Evolutionary conservation across 2,329 filamentous ascomycete species (phyloP), one percentile per base, ranked within the genome.

Genomic region (Calonectria hongkongensis): DNA sequence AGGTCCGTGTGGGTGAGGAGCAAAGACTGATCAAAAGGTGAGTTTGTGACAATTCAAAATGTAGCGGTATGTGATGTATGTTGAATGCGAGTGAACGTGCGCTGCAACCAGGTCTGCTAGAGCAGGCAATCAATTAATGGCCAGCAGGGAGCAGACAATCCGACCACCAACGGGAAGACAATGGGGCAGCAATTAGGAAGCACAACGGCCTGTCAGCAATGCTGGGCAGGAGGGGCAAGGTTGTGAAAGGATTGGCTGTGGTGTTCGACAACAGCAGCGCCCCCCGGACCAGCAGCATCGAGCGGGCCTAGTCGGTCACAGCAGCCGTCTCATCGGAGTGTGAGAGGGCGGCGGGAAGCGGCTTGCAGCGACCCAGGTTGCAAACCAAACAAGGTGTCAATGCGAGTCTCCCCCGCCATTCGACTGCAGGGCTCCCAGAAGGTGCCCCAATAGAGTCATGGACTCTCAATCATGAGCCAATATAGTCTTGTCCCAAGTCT

Each of bases 161-260:
- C 68, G 66, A 73, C 25, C 70, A 73, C 50, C 76, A 78, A 70
- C 77, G 54, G 68, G 73, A 43, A 30, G 27, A 69, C 25, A 50
- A 76, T 69, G 66, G 48, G 60, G 36, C 64, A 28, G 66, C 47
- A 70, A 73, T 72, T 76, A 77, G 69, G 68, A 58, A 74, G 56
- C 50, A 73, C 54, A 64, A 60, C 47, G 58, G 66, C 50, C 70
- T 71, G 75, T 79, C 73, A 79, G 77, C 67, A 77, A 70, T 41
- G 28, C 71, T 72, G 67, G 48, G 50, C 58, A 60, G 56, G 62
- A 63, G 50, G 64, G 69, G 58, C 73, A 69, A 65, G 45, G 66
- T 74, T 71, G 65, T 70, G 60, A 78, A 66, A 69, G 71, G 74
- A 77, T 73, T 78, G 71, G 56, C 63, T 65, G 68, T 39, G 56